Evolutionary conservation across 495 filamentous ascomycete genomes (phyloP).

Genomic region (Penicillium parvum): DNA sequence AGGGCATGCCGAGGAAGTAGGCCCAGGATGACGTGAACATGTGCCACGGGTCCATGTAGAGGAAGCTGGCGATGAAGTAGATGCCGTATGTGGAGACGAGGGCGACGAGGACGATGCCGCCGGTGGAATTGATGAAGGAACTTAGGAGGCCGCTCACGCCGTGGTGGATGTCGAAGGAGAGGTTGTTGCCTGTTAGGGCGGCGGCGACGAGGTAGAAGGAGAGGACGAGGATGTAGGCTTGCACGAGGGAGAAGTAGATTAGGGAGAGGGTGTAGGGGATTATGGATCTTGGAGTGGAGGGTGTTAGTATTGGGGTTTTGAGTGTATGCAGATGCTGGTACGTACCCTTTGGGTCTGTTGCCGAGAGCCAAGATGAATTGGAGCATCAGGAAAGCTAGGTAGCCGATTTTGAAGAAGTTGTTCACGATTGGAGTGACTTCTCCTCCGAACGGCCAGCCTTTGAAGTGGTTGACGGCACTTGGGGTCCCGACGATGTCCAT

Average conservation of each 20-base stretch:
- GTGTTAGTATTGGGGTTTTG: background rate
- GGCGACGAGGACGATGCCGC: constrained; percentile 77
- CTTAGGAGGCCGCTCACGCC: constrained; percentile 48
- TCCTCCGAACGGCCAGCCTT: constrained; percentile 71
- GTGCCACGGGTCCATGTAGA: constrained; percentile 98
- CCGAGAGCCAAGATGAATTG: constrained; percentile 95
- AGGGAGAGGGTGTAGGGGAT: constrained; percentile 74
- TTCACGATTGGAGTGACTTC: constrained; percentile 80
- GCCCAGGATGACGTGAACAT: constrained; percentile 96
- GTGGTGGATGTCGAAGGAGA: constrained; percentile 49
- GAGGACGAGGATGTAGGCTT: constrained; percentile 78
- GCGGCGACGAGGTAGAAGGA: constrained; percentile 80
- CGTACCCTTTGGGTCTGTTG: constrained; percentile 84
- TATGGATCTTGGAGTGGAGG: constrained; percentile 43
- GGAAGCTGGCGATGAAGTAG: constrained; percentile 90
- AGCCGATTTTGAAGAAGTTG: constrained; percentile 80
- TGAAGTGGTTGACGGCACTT: constrained; percentile 38
- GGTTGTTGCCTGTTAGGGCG: constrained; percentile 57
- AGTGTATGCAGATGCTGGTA: background rate
- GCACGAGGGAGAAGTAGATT: constrained; percentile 76
- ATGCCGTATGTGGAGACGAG: constrained; percentile 90
- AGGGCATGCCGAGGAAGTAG: constrained; percentile 53
- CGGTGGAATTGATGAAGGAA: constrained; percentile 68
- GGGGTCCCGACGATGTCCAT: constrained; percentile 88
- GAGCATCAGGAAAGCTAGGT: constrained; percentile 77